Base-by-base conservation (phyloP, 768 basidiomycete genomes). In the Boletus reticuloceps region DNA sequence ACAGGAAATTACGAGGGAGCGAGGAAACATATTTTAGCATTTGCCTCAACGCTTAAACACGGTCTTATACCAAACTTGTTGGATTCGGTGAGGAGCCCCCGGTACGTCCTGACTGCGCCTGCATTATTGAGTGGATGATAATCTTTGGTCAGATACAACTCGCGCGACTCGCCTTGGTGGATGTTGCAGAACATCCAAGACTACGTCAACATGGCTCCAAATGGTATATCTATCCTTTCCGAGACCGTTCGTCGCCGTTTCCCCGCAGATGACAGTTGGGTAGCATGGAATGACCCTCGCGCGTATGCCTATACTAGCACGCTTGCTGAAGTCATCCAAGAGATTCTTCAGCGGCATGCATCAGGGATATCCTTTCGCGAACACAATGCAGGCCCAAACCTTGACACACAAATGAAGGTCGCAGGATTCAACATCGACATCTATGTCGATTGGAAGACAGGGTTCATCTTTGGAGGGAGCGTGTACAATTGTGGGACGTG, bases 181-280 rank as follows among this genome's bases (percentile, higher is more conserved):
- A 96, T 98, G 91, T 70, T 98, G 55, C 96, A 99, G 69, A 97
- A 90, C 66, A 97, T 99, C 51, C 97, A 98, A 65, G 94, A 98
- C 69, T 98, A 98, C 69, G 86, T 83, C 20, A 74, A 74, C 44
- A 86, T 79, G 69, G 92, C 89, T 1, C 95, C 97, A 0, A 88
- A 93, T 58, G 97, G 97, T 1, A 65, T 88, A 29, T 75, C 84
- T 0, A 80, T 98, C 53, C 82, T 98, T 31, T 78, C 84, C 2
- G 94, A 96, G 64, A 74, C 77, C 4, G 86, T 98, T 53, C 90
- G 86, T 69, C 85, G 97, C n/a, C 86, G 97, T 27, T 99, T 99
- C 78, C 97, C 96, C 1, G 79, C 81, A 66, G 92, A 98, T 65
- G 96, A 97, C 61, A 88, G 84, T 12, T 98, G 93, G 92, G 91